These are phyloP conservation scores for Boletus rex-veris DNA, from an alignment of 768 basidiomycete genomes.

Conservation along the genomic window DNA sequence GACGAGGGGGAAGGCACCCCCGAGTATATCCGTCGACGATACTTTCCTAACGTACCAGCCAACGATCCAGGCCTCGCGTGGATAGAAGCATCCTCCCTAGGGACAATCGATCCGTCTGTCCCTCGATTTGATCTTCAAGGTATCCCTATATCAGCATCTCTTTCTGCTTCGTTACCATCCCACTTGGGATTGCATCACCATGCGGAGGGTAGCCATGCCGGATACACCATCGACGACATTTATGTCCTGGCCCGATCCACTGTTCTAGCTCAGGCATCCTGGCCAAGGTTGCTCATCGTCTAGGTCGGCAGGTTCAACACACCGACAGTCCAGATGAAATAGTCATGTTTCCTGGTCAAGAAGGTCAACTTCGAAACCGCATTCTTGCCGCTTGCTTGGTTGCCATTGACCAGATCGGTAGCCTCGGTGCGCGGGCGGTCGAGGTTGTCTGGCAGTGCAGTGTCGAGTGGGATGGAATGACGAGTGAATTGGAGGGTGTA, in stretches of 20 bases:
- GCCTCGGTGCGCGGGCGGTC: constrained; percentile 62
- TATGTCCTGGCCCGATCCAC: constrained; percentile 77
- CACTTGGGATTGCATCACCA: constrained; percentile 92
- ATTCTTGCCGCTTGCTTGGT: constrained; percentile 66
- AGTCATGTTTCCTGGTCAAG: constrained; percentile 28
- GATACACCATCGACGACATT: constrained; percentile 86
- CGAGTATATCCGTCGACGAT: constrained; percentile 78
- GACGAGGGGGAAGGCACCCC: constrained; percentile 63
- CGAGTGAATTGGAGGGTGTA: constrained; percentile 36
- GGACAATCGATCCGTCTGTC: constrained; percentile 24
- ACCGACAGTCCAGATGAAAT: not conserved
- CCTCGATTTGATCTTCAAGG: constrained; percentile 78
- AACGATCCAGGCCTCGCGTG: constrained; percentile 78
- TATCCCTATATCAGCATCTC: constrained; percentile 52
- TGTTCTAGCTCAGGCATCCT: constrained; percentile 77
- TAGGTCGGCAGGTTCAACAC: constrained; percentile 18
- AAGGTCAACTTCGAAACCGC: constrained; percentile 49
- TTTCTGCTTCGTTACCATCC: constrained; percentile 63
- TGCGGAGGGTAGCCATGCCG: constrained; percentile 69
- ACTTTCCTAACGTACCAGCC: constrained; percentile 69
- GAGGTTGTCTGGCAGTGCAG: constrained; percentile 74
- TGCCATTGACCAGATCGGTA: constrained; percentile 62
- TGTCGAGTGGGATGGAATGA: constrained; percentile 55
- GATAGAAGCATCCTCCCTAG: constrained; percentile 45
- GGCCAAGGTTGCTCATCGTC: constrained; percentile 47